Percentiles rank a stretch among this genome's conserved stretches.
Evolutionary conservation across 202 grass and related monocot genomes (phyloP).

Genomic region (Schoenoplectus tabernaemontani): DNA sequence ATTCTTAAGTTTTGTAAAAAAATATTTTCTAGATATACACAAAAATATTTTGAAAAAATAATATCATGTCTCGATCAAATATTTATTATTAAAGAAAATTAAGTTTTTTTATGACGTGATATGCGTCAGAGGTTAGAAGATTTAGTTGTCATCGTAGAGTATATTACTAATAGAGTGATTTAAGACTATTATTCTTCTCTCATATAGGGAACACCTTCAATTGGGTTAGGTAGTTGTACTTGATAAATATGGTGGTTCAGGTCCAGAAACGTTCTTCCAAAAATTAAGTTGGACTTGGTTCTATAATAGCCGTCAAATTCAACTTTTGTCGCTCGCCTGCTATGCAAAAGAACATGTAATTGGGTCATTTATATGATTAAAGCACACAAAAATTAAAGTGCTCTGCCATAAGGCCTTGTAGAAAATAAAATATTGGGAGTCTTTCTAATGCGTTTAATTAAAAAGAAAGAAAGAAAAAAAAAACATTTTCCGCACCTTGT

Average conservation of each 20-base stretch:
- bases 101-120: too few relatives aligned
- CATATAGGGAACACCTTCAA: neutral
- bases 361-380: neutral
- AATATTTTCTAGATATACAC: too few relatives aligned
- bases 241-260: neutral
- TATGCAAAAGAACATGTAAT: neutral
- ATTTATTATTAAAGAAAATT: too few relatives aligned
- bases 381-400: neutral
- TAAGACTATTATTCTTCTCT: neutral
- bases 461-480: neutral
- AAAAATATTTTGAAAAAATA: too few relatives aligned
- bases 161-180: neutral
- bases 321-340: neutral
- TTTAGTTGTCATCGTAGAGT: too few relatives aligned
- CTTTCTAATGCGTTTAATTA: neutral
- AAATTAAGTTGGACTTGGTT: neutral
- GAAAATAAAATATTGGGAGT: neutral
- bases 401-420: neutral
- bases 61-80: too few relatives aligned
- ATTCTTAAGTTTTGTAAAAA: too few relatives aligned
- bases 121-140: too few relatives aligned
- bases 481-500: neutral
- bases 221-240: conserved; percentile 7
- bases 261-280: conserved; percentile 8
- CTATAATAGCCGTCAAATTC: neutral